Evolutionary conservation across 257 asterid genomes (phyloP).

Genomic region (Nicotiana sylvestris): DNA sequence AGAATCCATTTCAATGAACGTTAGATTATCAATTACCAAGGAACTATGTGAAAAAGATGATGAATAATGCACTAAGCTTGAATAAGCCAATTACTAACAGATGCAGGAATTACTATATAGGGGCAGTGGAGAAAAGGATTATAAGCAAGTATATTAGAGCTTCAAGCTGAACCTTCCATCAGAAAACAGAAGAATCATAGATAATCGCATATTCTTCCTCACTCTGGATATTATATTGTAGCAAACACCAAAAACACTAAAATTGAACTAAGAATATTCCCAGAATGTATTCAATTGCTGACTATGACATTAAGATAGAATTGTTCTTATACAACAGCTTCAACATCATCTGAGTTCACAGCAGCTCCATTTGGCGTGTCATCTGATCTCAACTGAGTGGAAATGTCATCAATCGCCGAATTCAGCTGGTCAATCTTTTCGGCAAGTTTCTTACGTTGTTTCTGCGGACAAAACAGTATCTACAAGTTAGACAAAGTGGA

Average conservation of each 20-base stretch:
- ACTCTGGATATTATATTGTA: background rate
- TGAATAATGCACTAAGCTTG: too few species aligned
- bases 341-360: slow-evolving; percentile 51
- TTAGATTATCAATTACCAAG: too few species aligned
- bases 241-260: slow-evolving; percentile 8
- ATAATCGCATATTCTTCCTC: background rate
- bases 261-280: background rate
- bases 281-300: background rate
- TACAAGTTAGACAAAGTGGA: background rate
- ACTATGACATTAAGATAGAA: background rate
- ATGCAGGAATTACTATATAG: too few species aligned
- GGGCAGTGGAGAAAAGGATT: too few species aligned
- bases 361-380: slow-evolving; percentile 55
- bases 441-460: slow-evolving; percentile 67
- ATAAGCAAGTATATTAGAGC: background rate
- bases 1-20: background rate
- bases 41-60: too few species aligned
- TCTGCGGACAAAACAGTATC: slow-evolving; percentile 34
- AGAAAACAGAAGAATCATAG: background rate
- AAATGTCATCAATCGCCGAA: slow-evolving; percentile 69
- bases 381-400: slow-evolving; percentile 47
- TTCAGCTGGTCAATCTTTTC: slow-evolving; percentile 86
- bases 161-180: background rate
- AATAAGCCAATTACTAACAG: too few species aligned
- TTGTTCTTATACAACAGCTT: slow-evolving; percentile 47